Conservation (phyloP, 2,329 filamentous ascomycete genomes). For the Fusarium sp. region DNA sequence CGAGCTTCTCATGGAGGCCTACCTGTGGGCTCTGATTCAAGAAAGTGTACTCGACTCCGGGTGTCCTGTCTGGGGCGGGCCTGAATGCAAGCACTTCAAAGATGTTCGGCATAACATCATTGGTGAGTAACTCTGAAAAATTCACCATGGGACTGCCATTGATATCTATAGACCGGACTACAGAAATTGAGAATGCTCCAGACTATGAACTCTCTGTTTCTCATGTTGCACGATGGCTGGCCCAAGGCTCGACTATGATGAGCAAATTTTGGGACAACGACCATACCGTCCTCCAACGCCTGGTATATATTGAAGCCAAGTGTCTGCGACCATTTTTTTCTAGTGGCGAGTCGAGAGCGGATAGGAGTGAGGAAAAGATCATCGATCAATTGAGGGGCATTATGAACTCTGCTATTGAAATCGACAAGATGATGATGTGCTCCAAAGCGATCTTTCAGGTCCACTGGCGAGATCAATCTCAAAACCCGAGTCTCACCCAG, state of each 20-base stretch:
- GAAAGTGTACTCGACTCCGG: neutral
- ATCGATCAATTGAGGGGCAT: neutral
- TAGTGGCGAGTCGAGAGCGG: accelerated
- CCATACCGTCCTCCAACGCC: accelerated
- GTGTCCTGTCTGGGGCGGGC: neutral
- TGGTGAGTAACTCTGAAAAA: neutral
- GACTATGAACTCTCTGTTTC: accelerated
- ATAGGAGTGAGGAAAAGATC: neutral
- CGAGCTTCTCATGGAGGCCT: neutral
- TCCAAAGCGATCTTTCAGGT: constrained; percentile 20
- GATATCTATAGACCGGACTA: neutral
- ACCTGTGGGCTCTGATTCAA: constrained; percentile 5
- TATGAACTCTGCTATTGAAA: neutral
- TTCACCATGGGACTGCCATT: neutral
- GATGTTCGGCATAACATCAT: accelerated
- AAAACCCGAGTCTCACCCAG: accelerated
- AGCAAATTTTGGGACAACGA: neutral
- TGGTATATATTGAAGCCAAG: neutral
- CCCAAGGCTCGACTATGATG: constrained; percentile 5
- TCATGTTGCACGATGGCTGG: constrained; percentile 11
- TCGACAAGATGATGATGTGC: constrained; percentile 23
- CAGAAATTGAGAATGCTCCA: accelerated
- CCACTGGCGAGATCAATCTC: neutral
- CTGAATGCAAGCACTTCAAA: neutral
- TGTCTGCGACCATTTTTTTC: neutral